Evolutionary conservation across 148 eudicot species (phyloP), one percentile per base, ranked within the genome.

Genomic region (Rhododendron williamsianum): DNA sequence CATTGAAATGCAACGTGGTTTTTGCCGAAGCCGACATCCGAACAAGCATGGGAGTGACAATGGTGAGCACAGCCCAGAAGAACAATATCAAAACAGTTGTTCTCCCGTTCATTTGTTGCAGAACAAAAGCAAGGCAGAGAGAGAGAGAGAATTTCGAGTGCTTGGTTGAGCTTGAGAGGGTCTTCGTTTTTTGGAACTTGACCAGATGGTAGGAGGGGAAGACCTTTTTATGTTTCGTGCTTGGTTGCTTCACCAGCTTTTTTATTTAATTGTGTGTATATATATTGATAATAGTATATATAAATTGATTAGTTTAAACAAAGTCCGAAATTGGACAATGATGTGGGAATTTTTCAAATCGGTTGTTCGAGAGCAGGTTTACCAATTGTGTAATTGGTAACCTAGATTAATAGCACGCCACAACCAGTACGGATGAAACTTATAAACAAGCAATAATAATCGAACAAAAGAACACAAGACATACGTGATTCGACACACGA

Each of bases 1-100:
- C 89, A 35, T 83, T n/a, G 30, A 82, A 76, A 74, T 86, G 36
- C 11, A 72, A 73, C 58, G 81, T 18, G 49, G 56, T 86, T 78
- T 86, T 89, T 9, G 88, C 87, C 4, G 87, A 81, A 36, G 91
- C 88, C 8, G 92, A 89, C 84, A 89, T 38, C 8, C 88, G 90
- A 15, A 91, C 82, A 18, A 91, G 92, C 33, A 45, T 63, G 27
- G 92, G 92, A 45, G 92, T 91, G 78, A 89, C 85, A 72, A 89
- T 52, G 36, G 90, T 87, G 73, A 91, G 87, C 67, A 87, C 67
- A 60, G 78, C 78, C 78, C 78, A 74, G 46, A 38, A 74, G 78
- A 74, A 74, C 23, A 74, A 18, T 74, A 74, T 74, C 45, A 74
- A 3, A 36, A 74, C 78, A 7, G n/a, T 35, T 16, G 46, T 38